phyloP scores from a whole-genome alignment of 2,329 filamentous ascomycete species.

The Aotearoamyces nothofagi region DNA sequence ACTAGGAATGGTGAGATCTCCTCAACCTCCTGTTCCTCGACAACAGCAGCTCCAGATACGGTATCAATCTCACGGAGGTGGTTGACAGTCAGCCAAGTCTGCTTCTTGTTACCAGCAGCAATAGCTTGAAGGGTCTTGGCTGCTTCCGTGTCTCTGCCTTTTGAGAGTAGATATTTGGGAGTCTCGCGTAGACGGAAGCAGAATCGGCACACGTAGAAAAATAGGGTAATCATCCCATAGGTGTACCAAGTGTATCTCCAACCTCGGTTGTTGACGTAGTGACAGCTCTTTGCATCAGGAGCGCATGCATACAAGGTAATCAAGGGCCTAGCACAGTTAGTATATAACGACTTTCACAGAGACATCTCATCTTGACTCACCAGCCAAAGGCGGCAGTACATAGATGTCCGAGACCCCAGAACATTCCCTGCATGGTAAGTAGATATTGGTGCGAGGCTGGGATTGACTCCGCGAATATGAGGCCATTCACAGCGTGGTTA shows the following conservation, averaged over 20 bases:
- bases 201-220: conserved; percentile 32
- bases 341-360: too few species aligned
- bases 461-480: too few species aligned
- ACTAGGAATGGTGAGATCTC: conserved; percentile 32
- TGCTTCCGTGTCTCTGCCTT: conserved; percentile 33
- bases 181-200: conserved; percentile 37
- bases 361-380: too few species aligned
- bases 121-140: conserved; percentile 30
- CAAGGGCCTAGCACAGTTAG: too few species aligned
- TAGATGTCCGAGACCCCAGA: too few species aligned
- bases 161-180: conserved; percentile 35
- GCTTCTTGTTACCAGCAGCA: conserved; percentile 32
- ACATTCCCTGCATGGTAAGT: too few species aligned
- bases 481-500: too few species aligned
- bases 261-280: conserved; percentile 32
- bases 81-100: conserved; percentile 32
- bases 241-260: conserved; percentile 40
- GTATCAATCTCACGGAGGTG: conserved; percentile 27
- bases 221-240: conserved; percentile 31
- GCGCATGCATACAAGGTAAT: too few species aligned
- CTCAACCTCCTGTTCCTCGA: conserved; percentile 17
- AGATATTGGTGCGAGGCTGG: too few species aligned
- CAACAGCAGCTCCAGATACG: conserved; percentile 8
- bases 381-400: too few species aligned
- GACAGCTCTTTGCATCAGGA: conserved; percentile 23